These are phyloP conservation scores for Rhytidhysteron rufulum DNA, from an alignment of 2,329 filamentous ascomycete species.

Conservation along the genomic window DNA sequence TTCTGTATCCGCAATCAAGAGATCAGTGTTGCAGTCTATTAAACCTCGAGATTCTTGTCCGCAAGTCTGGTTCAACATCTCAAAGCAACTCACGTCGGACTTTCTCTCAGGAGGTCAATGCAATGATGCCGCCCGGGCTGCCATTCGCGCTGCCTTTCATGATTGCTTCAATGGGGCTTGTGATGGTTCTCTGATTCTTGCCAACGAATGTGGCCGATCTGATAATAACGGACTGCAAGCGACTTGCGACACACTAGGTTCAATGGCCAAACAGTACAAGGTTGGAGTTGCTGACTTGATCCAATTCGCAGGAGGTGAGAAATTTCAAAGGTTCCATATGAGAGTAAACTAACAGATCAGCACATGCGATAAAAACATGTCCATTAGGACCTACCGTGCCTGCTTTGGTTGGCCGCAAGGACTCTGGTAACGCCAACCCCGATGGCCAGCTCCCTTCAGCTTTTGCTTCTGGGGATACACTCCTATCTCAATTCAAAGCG, in stretches of 20 bases:
- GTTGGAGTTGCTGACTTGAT: slow-evolving; percentile 54
- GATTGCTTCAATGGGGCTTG: slow-evolving; percentile 35
- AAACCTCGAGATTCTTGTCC: slow-evolving; percentile 14
- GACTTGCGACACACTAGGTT: slow-evolving; percentile 37
- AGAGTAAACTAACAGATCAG: slow-evolving; percentile 13
- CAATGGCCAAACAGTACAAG: slow-evolving; percentile 39
- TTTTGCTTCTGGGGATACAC: slow-evolving; percentile 36
- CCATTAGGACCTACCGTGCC: slow-evolving; percentile 51
- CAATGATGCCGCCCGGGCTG: slow-evolving; percentile 22
- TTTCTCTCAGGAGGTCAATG: slow-evolving; percentile 18
- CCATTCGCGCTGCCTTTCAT: slow-evolving; percentile 30
- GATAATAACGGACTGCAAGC: slow-evolving; percentile 46
- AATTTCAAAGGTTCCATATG: neutral
- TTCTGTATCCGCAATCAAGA: slow-evolving; percentile 4
- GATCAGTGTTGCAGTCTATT: slow-evolving; percentile 2
- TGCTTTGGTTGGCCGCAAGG: slow-evolving; percentile 49
- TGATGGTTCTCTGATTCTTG: slow-evolving; percentile 40
- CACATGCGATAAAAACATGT: slow-evolving; percentile 47
- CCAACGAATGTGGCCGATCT: slow-evolving; percentile 30
- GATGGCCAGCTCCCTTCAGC: slow-evolving; percentile 45
- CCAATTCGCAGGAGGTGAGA: slow-evolving; percentile 42
- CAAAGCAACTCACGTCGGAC: slow-evolving; percentile 14
- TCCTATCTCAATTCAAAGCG: slow-evolving; percentile 46
- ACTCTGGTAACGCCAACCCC: slow-evolving; percentile 40
- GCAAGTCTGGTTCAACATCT: slow-evolving; percentile 19